These are phyloP conservation scores for Juncus inflexus DNA, from an alignment of 176 grass and related monocot genomes.

Conservation along the genomic window DNA sequence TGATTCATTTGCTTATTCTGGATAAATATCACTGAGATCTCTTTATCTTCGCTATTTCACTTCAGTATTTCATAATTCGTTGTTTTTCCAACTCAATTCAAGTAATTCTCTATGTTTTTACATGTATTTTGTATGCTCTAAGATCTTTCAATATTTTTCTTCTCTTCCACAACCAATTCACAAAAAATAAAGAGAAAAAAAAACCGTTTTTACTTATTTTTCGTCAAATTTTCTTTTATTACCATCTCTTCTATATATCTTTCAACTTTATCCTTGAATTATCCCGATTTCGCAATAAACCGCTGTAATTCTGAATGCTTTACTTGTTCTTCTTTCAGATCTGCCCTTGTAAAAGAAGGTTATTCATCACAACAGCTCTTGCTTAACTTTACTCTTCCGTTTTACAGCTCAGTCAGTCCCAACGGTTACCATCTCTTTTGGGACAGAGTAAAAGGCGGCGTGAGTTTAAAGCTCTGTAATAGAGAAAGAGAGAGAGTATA, in stretches of 20 bases:
- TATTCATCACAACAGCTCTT: background rate
- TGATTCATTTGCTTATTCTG: no score
- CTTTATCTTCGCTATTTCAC: no score
- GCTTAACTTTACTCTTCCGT: background rate
- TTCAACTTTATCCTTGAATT: conserved; percentile 11
- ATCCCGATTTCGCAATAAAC: conserved; percentile 5
- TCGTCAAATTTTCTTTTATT: conserved; percentile 5
- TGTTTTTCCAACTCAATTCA: background rate
- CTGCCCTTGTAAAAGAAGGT: conserved; percentile 14
- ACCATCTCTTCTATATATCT: background rate
- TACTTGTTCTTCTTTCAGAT: conserved; percentile 17
- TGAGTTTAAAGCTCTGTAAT: background rate
- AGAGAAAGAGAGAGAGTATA: background rate
- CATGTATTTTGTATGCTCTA: background rate
- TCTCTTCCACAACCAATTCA: conserved; percentile 1
- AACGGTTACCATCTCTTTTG: background rate
- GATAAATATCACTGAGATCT: no score
- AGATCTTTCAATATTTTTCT: conserved; percentile 1
- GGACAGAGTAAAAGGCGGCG: background rate
- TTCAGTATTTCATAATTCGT: conserved; percentile 1
- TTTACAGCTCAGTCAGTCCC: background rate
- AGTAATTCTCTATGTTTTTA: conserved; percentile 5
- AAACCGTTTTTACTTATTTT: conserved; percentile 1
- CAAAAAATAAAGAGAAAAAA: background rate
- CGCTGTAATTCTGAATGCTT: background rate